Conservation (phyloP, 306 rosid genomes). For the Prinsepia uniflora region DNA sequence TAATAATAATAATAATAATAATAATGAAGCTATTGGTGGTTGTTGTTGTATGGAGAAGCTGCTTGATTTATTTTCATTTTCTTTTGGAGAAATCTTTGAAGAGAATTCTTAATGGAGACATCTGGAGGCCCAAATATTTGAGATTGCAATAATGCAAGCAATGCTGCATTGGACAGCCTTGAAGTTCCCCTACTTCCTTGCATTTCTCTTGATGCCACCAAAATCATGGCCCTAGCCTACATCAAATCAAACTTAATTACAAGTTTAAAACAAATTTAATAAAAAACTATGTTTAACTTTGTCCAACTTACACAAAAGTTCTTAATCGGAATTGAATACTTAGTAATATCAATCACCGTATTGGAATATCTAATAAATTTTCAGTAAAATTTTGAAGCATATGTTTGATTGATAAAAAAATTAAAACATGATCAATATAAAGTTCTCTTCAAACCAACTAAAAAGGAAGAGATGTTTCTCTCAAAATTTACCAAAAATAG, state of each 20-base stretch:
- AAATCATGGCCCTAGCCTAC: slow-evolving; percentile 25
- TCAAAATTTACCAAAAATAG: not conserved
- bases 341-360: not conserved
- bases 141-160: slow-evolving; percentile 8
- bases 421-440: no score
- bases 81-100: slow-evolving; percentile 25
- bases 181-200: not conserved
- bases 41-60: slow-evolving; percentile 9
- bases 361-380: not conserved
- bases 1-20: not conserved
- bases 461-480: not conserved
- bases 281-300: not conserved
- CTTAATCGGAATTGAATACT: no score
- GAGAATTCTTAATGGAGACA: slow-evolving; percentile 24
- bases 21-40: no score
- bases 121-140: slow-evolving; percentile 12
- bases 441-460: no score
- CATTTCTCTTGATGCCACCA: slow-evolving; percentile 7
- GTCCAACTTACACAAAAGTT: no score
- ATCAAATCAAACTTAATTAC: not conserved
- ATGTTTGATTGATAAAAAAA: no score
- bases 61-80: slow-evolving; percentile 20
- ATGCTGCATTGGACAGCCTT: not conserved
- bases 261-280: not conserved
- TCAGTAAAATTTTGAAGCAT: not conserved